A percentile compares a stretch with the other conserved stretches of the same genome.
Conservation (phyloP, 2,329 filamentous ascomycete genomes). For the Arthrobotrys conoides region DNA sequence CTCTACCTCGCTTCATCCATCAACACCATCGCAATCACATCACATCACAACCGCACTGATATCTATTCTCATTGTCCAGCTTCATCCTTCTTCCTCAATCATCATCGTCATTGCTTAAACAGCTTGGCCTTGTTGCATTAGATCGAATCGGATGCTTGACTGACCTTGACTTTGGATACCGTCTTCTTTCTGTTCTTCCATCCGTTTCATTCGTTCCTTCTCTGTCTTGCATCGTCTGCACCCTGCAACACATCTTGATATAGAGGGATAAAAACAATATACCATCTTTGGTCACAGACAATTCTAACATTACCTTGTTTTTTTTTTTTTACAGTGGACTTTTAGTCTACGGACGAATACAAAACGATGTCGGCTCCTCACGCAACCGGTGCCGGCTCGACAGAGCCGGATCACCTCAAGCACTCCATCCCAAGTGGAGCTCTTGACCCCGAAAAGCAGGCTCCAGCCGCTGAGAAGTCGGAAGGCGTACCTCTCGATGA, state of each 20-base stretch:
- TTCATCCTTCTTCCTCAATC: not conserved
- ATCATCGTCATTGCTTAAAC: constrained; percentile 3
- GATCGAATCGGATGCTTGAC: not conserved
- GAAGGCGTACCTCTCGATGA: constrained; percentile 66
- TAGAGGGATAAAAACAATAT: no score
- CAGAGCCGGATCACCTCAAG: constrained; percentile 68
- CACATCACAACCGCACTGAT: no score
- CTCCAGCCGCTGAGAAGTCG: constrained; percentile 60
- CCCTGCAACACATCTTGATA: constrained; percentile 6
- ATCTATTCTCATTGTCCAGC: not conserved
- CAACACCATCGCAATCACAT: no score
- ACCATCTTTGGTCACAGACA: not conserved
- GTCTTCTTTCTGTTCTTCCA: not conserved
- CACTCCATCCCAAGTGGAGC: constrained; percentile 76
- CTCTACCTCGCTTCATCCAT: not conserved
- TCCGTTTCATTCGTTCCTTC: not conserved
- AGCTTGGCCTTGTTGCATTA: not conserved
- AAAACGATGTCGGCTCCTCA: constrained; percentile 63
- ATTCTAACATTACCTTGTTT: constrained; percentile 38
- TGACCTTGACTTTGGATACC: not conserved
- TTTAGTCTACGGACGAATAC: constrained; percentile 59
- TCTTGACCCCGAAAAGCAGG: constrained; percentile 70
- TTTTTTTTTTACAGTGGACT: constrained; percentile 47
- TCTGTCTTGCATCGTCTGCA: not conserved
- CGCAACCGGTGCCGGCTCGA: constrained; percentile 58